A percentile compares a stretch with the other conserved stretches of the same genome.
These are phyloP conservation scores for Vitis hybrid DNA, from an alignment of 177 flowering plant species.

Conservation along the genomic window DNA sequence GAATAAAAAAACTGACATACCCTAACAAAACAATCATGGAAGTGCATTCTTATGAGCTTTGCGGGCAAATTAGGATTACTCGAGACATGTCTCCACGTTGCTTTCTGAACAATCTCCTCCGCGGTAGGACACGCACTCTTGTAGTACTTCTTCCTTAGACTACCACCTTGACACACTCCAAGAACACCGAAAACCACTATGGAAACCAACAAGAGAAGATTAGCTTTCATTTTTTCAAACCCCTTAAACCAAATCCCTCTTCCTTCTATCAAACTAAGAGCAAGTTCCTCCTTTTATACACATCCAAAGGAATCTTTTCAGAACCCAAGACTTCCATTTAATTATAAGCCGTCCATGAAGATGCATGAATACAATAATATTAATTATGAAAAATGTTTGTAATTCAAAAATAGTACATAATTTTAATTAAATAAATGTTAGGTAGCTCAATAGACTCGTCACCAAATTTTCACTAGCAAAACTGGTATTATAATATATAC, in stretches of 20 bases:
- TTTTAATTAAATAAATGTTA: too few species aligned
- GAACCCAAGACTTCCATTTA: not conserved
- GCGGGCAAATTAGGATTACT: slow-evolving; percentile 26
- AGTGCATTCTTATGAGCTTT: slow-evolving; percentile 31
- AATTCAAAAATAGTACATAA: too few species aligned
- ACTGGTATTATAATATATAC: too few species aligned
- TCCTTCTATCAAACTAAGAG: not conserved
- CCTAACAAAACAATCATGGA: slow-evolving; percentile 37
- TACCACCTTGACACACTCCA: slow-evolving; percentile 15
- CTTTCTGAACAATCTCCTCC: slow-evolving; percentile 22
- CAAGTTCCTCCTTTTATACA: not conserved
- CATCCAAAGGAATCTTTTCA: not conserved
- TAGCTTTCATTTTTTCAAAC: not conserved
- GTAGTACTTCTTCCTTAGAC: slow-evolving; percentile 27
- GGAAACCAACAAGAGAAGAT: not conserved
- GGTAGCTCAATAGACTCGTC: too few species aligned
- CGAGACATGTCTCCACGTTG: slow-evolving; percentile 17
- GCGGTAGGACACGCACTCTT: slow-evolving; percentile 28
- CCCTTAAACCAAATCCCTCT: not conserved
- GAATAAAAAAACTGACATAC: not conserved
- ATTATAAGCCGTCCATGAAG: too few species aligned
- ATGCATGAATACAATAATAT: too few species aligned
- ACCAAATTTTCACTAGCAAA: too few species aligned
- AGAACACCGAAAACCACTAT: not conserved
- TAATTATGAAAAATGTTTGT: too few species aligned